Evolutionary conservation across 1,139 yeast genomes (phyloP), one percentile per base, ranked within the genome.

Genomic region (Scheffersomyces cryptocercus): DNA sequence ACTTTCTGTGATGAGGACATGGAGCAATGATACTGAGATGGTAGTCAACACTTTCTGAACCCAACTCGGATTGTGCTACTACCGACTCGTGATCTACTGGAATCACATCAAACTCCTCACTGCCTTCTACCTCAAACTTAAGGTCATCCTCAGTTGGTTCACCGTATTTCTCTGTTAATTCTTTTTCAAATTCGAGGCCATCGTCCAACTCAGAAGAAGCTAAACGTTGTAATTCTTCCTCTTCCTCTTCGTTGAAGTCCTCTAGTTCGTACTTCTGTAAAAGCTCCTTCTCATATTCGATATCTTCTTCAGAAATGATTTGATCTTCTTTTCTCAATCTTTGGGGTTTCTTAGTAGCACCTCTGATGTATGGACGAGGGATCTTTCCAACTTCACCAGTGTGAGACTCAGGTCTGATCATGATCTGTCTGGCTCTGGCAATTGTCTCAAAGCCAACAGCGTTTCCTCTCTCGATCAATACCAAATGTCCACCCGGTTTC

Each of bases 371-470:
- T 2, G 88, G 85, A 50, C 93, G 73, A 28, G 96, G 95, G 16
- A 82, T 73, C 57, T 86, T 85, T 1, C 85, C 85, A 15, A 64
- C 59, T 50, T 82, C 88, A 3, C 66, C 61, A 6, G 67, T 73
- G 51, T 70, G 74, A 5, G 81, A 77, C 55, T 88, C 96, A 0
- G 97, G 97, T 50, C 97, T 78, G 16, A 93, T 70, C 81, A 90
- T 81, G 8, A 88, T 64, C 62, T 93, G 97, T 56, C 99, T 76
- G 1, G 98, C 97, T 44, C 97, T 75, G 0, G 97, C 95, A 47
- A 90, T 77, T 5, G 84, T 76, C 64, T 93, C 98, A 59, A 89
- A 89, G 0, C 98, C 98, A 31, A 84, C 64, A 0, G 97, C 88
- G 45, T 87, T 88, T 2, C 99, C 99, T 51, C 97, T 75, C 66